Conservation (phyloP, 1,284 basidiomycete genomes). For the Moniliella sp. region DNA sequence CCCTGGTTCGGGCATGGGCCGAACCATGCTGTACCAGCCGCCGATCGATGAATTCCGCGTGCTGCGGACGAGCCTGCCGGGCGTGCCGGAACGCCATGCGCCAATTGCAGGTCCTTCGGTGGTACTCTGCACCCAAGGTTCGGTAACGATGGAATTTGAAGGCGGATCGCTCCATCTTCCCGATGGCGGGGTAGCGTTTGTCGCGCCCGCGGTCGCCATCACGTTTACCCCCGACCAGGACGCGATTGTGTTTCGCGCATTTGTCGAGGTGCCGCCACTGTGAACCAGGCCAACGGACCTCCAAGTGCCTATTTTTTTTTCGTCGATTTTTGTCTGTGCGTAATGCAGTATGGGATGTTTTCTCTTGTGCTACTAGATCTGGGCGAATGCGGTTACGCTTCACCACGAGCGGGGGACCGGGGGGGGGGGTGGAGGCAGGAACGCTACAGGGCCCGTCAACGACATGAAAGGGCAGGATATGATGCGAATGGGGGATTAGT, state of each 20-base stretch:
- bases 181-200: constrained; percentile 57
- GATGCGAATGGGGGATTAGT: no score
- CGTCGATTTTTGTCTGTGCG: no score
- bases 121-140: constrained; percentile 52
- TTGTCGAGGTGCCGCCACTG: constrained; percentile 6
- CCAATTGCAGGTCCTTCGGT: constrained; percentile 64
- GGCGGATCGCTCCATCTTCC: constrained; percentile 1
- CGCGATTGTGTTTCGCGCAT: not conserved
- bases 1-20: not conserved
- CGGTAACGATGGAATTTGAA: constrained; percentile 37
- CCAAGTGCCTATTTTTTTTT: no score
- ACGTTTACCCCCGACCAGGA: constrained; percentile 31
- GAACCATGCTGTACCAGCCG: constrained; percentile 54
- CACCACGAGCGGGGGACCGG: no score
- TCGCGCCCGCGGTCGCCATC: constrained; percentile 51
- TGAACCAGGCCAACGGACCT: constrained; percentile 17
- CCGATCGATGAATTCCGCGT: constrained; percentile 87
- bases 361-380: no score
- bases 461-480: no score
- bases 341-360: no score
- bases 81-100: constrained; percentile 42
- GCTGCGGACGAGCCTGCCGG: constrained; percentile 43
- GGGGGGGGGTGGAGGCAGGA: no score
- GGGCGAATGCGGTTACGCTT: no score
- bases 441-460: no score